These are phyloP conservation scores for Rhypophila decipiens DNA, from an alignment of 495 filamentous ascomycete species.

Conservation along the genomic window DNA sequence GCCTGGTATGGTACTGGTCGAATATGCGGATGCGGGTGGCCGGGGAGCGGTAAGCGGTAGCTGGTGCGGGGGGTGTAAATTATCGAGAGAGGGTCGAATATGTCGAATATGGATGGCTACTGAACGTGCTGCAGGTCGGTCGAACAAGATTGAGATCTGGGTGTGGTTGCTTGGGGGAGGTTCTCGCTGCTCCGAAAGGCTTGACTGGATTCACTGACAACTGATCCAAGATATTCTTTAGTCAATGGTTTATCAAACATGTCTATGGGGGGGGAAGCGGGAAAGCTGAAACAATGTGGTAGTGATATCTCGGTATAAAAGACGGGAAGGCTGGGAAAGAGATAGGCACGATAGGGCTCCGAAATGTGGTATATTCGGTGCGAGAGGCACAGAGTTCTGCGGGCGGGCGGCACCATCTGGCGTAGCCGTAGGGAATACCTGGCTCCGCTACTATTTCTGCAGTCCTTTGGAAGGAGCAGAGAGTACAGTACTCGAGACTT, in stretches of 20 bases:
- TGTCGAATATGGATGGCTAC: not conserved
- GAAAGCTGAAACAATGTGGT: slow-evolving; percentile 14
- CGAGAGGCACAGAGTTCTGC: slow-evolving; percentile 4
- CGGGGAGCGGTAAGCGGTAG: not conserved
- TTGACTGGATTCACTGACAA: slow-evolving; percentile 6
- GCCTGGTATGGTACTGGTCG: not conserved
- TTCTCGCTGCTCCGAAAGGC: too few species aligned
- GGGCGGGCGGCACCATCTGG: slow-evolving; percentile 10
- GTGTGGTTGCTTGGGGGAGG: not conserved
- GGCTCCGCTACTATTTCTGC: not conserved
- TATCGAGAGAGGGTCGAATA: too few species aligned
- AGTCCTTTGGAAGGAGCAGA: not conserved
- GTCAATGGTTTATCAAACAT: not conserved
- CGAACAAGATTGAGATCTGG: slow-evolving; percentile 2
- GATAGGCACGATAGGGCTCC: not conserved
- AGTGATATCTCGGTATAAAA: too few species aligned
- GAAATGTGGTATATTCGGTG: slow-evolving; percentile 3
- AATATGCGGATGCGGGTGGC: not conserved
- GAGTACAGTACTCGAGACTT: not conserved
- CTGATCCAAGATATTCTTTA: not conserved
- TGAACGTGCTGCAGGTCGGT: not conserved
- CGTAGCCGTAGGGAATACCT: slow-evolving; percentile 1
- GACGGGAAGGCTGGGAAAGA: slow-evolving; percentile 1
- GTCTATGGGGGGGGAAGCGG: not conserved
- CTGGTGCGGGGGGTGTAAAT: too few species aligned